These are phyloP conservation scores for Leucocoprinus gongylophorus DNA, from an alignment of 1,284 basidiomycete genomes.

Conservation along the genomic window DNA sequence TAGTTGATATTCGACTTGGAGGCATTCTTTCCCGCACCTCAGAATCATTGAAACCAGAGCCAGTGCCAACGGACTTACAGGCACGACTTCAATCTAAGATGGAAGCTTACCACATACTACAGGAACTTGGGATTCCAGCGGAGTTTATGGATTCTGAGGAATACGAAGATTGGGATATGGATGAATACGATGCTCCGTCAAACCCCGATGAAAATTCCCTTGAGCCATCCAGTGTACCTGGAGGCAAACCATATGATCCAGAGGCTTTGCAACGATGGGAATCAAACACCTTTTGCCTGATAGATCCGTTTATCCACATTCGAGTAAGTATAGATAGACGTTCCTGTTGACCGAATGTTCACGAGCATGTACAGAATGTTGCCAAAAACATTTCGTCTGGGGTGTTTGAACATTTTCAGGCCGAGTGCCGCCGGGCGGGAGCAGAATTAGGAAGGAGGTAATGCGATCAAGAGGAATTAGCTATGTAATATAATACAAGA, in stretches of 20 bases:
- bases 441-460: constrained; percentile 9
- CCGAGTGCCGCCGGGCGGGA: constrained; percentile 17
- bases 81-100: too few relatives aligned
- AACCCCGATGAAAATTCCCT: neutral
- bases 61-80: neutral
- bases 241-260: neutral
- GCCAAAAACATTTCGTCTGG: constrained; percentile 18
- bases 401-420: constrained; percentile 19
- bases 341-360: neutral
- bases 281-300: constrained; percentile 26
- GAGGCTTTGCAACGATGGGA: neutral
- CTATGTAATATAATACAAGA: constrained; percentile 11
- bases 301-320: constrained; percentile 42
- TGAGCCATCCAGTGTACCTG: neutral
- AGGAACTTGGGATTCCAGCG: neutral
- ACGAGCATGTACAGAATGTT: constrained; percentile 27
- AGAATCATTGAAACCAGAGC: neutral
- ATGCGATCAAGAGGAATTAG: constrained; percentile 7
- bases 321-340: constrained; percentile 30
- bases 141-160: too few relatives aligned
- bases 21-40: constrained; percentile 23
- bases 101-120: too few relatives aligned
- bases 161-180: too few relatives aligned
- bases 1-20: constrained; percentile 37
- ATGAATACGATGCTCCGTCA: neutral